These are phyloP conservation scores for Tricholomella constricta DNA, from an alignment of 768 basidiomycete genomes.

Conservation along the genomic window DNA sequence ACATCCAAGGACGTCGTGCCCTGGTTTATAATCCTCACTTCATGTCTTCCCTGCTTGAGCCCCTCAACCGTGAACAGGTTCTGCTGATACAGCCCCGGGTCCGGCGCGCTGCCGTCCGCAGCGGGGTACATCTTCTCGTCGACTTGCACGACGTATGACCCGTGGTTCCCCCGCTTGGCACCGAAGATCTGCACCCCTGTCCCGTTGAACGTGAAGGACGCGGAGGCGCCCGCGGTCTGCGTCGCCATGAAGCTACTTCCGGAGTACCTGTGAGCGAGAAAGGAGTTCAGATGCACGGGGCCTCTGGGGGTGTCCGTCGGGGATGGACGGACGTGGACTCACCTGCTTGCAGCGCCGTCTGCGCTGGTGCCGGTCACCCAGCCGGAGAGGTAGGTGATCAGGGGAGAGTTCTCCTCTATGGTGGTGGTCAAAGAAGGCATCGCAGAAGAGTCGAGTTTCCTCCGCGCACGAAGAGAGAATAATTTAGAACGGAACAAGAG, in stretches of 20 bases:
- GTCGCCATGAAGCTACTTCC: constrained; percentile 43
- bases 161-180: constrained; percentile 49
- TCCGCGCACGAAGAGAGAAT: not conserved
- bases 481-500: not conserved
- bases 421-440: constrained; percentile 16
- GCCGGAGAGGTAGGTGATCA: constrained; percentile 15
- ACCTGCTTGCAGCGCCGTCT: constrained; percentile 7
- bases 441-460: not conserved
- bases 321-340: not conserved
- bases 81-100: constrained; percentile 39
- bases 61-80: constrained; percentile 38
- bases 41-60: constrained; percentile 37
- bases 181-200: constrained; percentile 52
- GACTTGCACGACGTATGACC: constrained; percentile 42
- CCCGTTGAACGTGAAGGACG: constrained; percentile 49
- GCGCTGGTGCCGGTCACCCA: constrained; percentile 13
- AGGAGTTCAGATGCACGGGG: not conserved
- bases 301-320: not conserved
- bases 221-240: constrained; percentile 29
- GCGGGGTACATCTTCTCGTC: constrained; percentile 34
- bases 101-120: constrained; percentile 28
- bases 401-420: constrained; percentile 19
- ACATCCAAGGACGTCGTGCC: constrained; percentile 40
- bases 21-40: constrained; percentile 36
- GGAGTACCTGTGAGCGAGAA: constrained; percentile 30